phyloP scores from a whole-genome alignment of 2,329 filamentous ascomycete genomes.

The Mycocentrospora acerina region DNA sequence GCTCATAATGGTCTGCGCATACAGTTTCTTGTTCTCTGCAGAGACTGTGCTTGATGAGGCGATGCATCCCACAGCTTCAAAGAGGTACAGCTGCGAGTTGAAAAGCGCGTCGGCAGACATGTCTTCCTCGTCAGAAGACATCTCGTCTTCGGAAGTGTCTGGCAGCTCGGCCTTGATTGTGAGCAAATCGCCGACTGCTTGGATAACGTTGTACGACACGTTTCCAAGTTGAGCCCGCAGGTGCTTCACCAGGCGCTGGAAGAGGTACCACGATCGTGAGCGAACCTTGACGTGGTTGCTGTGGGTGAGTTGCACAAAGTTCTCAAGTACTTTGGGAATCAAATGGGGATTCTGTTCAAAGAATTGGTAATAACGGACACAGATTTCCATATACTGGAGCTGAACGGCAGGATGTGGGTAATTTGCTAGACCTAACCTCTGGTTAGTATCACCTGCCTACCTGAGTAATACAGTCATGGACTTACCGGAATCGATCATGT shows the following conservation, averaged over 20 bases:
- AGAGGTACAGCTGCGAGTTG: slow-evolving; percentile 86
- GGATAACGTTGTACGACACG: slow-evolving; percentile 87
- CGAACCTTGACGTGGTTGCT: slow-evolving; percentile 85
- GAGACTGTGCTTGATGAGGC: slow-evolving; percentile 78
- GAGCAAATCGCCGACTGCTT: slow-evolving; percentile 83
- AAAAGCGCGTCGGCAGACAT: slow-evolving; percentile 90
- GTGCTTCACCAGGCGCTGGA: slow-evolving; percentile 88
- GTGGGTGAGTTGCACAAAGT: slow-evolving; percentile 87
- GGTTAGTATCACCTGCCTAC: slow-evolving; percentile 52
- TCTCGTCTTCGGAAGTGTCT: slow-evolving; percentile 76
- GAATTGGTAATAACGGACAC: slow-evolving; percentile 88
- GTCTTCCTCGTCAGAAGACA: slow-evolving; percentile 91
- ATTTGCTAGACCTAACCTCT: slow-evolving; percentile 68
- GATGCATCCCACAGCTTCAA: slow-evolving; percentile 91
- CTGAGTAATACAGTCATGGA: slow-evolving; percentile 72
- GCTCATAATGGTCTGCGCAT: slow-evolving; percentile 82
- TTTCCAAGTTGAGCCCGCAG: slow-evolving; percentile 81
- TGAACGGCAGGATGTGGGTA: slow-evolving; percentile 90
- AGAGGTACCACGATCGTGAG: slow-evolving; percentile 93
- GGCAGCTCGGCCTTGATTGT: slow-evolving; percentile 88
- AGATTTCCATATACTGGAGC: slow-evolving; percentile 98
- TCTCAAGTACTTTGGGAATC: slow-evolving; percentile 84
- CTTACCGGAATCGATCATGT: slow-evolving; percentile 90
- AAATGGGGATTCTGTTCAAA: slow-evolving; percentile 82
- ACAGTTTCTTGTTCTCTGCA: slow-evolving; percentile 81